Evolutionary conservation across 345 rosid genomes (phyloP), one percentile per base, ranked within the genome.

Genomic region (Kernera saxatilis): DNA sequence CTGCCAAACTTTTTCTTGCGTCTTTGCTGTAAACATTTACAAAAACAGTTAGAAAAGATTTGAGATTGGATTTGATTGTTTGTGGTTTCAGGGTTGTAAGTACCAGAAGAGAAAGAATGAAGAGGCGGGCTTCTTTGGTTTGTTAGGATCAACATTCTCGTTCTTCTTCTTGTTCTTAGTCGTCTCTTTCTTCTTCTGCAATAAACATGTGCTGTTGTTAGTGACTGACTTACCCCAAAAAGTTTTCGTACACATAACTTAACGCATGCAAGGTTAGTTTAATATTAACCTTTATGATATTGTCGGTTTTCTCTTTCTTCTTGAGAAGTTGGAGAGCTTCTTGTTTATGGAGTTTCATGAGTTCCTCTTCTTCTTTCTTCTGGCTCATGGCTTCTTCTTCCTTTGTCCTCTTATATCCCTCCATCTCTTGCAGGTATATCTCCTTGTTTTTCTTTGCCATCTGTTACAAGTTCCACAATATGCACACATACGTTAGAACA

Each of bases 281-380:
- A n/a, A n/a, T 85, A 8, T 6, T 0, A 7, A 87, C 91, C 91
- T 89, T 91, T 22, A 94, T 91, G 6, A 94, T 77, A 82, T 85
- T 84, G 5, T 88, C 97, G 3, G 97, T 80, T 80, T 85, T 94
- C 84, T 93, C 98, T 79, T 93, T 91, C 87, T 85, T 93, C 85
- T 83, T 93, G 11, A 93, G 94, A 51, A 91, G 43, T 67, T 91
- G 96, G 19, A 87, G 44, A 12, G 94, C 98, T 87, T 93, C 98
- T 64, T 88, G 96, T 78, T 86, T 93, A 17, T 86, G 96, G 62
- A 93, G 94, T 77, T 88, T 93, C 85, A 91, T 63, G 63, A 77
- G 74, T 52, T 93, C 97, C 45, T 87, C 96, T 70, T 80, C 96
- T 79, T 88, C 92, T 68, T 61, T 88, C 79, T 74, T 82, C 57